phyloP scores from a whole-genome alignment of 202 grass and related monocot genomes.

The Musa balbisiana region DNA sequence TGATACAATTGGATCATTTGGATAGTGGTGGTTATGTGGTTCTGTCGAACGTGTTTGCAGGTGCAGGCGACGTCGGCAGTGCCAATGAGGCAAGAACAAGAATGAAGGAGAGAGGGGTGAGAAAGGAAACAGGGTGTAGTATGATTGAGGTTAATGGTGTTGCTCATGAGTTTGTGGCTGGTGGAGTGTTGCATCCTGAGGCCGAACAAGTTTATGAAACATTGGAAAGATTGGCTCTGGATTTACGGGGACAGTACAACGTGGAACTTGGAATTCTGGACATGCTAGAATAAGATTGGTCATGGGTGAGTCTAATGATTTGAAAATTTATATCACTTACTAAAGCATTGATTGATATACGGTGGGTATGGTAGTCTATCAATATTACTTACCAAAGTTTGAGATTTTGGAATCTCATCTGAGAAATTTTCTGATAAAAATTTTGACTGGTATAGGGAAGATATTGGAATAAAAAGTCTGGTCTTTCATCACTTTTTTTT shows the following conservation, averaged over 20 bases:
- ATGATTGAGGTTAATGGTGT: constrained; percentile 72
- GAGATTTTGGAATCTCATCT: no score
- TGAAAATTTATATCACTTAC: no score
- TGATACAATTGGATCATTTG: constrained; percentile 34
- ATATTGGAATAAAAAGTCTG: no score
- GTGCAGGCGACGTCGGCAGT: constrained; percentile 14
- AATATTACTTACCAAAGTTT: no score
- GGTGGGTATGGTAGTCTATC: no score
- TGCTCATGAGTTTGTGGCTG: constrained; percentile 57
- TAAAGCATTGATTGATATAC: no score
- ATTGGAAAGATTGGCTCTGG: background rate
- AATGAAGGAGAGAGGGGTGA: constrained; percentile 55
- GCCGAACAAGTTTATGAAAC: constrained; percentile 8
- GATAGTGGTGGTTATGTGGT: constrained; percentile 55
- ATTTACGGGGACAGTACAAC: background rate
- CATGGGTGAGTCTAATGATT: no score
- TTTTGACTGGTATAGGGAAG: no score
- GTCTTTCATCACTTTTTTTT: no score
- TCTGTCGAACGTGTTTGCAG: constrained; percentile 35
- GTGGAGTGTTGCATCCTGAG: constrained; percentile 4
- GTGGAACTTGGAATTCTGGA: background rate
- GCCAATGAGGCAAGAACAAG: constrained; percentile 20
- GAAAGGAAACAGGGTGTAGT: constrained; percentile 61
- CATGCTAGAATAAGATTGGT: background rate
- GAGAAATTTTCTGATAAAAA: no score